Conservation (phyloP, 306 rosid genomes). For the Malus orientalis region DNA sequence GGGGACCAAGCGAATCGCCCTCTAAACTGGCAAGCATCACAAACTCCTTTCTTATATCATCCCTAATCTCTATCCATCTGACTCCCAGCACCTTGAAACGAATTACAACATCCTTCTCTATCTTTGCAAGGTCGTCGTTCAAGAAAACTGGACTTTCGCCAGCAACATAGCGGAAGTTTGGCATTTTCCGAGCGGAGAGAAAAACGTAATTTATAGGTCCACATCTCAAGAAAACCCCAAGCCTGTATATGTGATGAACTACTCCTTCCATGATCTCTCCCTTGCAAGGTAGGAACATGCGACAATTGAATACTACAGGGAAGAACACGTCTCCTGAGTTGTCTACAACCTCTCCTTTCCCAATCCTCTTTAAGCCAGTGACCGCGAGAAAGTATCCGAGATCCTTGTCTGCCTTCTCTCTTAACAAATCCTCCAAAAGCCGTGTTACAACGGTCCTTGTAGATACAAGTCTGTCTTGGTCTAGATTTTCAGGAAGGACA, state of each 20-base stretch:
- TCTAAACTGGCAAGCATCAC: conserved; percentile 29
- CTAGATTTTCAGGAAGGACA: conserved; percentile 14
- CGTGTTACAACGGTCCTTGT: conserved; percentile 15
- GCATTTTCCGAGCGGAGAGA: conserved; percentile 35
- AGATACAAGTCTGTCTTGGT: conserved; percentile 4
- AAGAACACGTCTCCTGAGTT: conserved; percentile 16
- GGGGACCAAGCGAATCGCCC: conserved; percentile 44
- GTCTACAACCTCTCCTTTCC: conserved; percentile 6
- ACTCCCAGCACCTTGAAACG: conserved; percentile 30
- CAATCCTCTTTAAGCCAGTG: conserved; percentile 30
- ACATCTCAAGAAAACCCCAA: conserved; percentile 36
- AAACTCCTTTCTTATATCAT: conserved; percentile 24
- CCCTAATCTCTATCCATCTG: conserved; percentile 33
- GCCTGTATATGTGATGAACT: conserved; percentile 9
- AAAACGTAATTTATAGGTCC: conserved; percentile 36
- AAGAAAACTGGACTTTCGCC: conserved; percentile 23
- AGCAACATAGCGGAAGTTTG: conserved; percentile 15
- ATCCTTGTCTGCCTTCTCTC: conserved; percentile 31
- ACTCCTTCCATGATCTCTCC: conserved; percentile 43
- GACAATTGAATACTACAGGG: conserved; percentile 32
- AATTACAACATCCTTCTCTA: conserved; percentile 23
- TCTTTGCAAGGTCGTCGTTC: conserved; percentile 19
- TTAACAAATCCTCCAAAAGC: conserved; percentile 29
- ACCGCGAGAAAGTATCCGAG: conserved; percentile 39
- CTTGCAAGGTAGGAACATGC: conserved; percentile 27